phyloP scores from a whole-genome alignment of 768 basidiomycete species.

The Amanita fuliginea region DNA sequence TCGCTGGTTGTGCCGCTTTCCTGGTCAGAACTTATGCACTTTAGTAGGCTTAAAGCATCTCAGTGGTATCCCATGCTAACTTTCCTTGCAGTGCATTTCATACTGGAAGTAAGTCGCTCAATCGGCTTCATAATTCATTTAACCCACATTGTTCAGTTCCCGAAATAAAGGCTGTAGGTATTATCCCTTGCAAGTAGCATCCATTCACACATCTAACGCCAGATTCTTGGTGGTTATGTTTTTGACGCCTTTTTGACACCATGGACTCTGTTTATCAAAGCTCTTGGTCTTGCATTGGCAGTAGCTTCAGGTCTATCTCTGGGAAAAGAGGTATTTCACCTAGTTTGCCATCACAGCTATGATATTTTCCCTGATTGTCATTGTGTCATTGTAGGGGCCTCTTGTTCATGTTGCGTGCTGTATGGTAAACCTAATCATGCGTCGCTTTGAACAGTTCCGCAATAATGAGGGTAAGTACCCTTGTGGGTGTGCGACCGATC shows the following conservation, averaged over 20 bases:
- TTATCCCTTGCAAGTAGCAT: not conserved
- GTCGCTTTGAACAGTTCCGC: conserved; percentile 59
- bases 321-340: conserved; percentile 58
- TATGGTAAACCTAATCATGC: conserved; percentile 60
- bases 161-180: conserved; percentile 64
- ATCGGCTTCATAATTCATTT: not conserved
- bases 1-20: conserved; percentile 52
- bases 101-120: conserved; percentile 54
- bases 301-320: conserved; percentile 81
- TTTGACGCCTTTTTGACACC: conserved; percentile 79
- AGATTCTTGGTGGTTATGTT: conserved; percentile 80
- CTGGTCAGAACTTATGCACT: conserved; percentile 60
- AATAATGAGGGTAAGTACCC: conserved; percentile 56
- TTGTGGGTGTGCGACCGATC: not conserved
- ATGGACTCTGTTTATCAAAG: conserved; percentile 81
- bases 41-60: conserved; percentile 33
- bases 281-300: conserved; percentile 69
- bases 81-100: conserved; percentile 49
- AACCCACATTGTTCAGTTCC: conserved; percentile 35
- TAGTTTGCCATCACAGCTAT: conserved; percentile 3
- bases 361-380: conserved; percentile 2
- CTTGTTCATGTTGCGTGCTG: conserved; percentile 81
- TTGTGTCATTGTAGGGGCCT: conserved; percentile 42
- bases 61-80: conserved; percentile 1
- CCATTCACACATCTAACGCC: not conserved